Evolutionary conservation across 192 early-diverging fungal species (phyloP), one percentile per base, ranked within the genome.

Genomic region (Umbelopsis sp.): DNA sequence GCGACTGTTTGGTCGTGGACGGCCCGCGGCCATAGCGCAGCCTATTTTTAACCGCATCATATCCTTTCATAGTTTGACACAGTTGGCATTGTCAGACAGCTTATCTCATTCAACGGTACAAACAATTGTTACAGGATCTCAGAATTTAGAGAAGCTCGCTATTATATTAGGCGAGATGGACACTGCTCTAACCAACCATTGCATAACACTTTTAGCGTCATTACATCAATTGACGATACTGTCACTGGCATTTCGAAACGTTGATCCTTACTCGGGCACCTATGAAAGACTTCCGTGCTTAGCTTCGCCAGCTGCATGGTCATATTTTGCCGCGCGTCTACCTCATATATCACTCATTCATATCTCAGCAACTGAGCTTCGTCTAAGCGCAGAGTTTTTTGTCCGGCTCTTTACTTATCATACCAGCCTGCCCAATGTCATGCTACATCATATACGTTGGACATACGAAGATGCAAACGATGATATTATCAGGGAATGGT

Each of bases 361-460:
- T 46, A 68, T 79, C 33, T 72, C 73, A 7, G 70, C 77, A 1
- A 47, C 44, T 16, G 48, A 53, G 30, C 13, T 79, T 15, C 35
- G 66, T 1, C 64, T 77, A 3, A 64, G 51, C 1, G 33, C 50
- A n/a, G 67, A 77, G 16, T 72, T 72, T 37, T 48, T 77, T 25
- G 16, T 46, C 18, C 33, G 35, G 18, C 18, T 78, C 21, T 58
- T 78, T 35, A 53, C 23, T 16, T 25, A 64, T 25, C 64, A 67
- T 12, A 4, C n/a, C 0, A 30, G 25, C 15, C 27, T 72, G 12
- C 66, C 66, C 12, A 61, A 74, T 33, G 65, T 79, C 23, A 68
- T 79, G 50, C 67, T 79, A 10, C 77, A 79, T 52, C 73, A 75
- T 10, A 65, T 79, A 37, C 49, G 50, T 10, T 67, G 45, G 46